Conservation (phyloP, 2,329 filamentous ascomycete species). For the Diaporthe citriasiana region DNA sequence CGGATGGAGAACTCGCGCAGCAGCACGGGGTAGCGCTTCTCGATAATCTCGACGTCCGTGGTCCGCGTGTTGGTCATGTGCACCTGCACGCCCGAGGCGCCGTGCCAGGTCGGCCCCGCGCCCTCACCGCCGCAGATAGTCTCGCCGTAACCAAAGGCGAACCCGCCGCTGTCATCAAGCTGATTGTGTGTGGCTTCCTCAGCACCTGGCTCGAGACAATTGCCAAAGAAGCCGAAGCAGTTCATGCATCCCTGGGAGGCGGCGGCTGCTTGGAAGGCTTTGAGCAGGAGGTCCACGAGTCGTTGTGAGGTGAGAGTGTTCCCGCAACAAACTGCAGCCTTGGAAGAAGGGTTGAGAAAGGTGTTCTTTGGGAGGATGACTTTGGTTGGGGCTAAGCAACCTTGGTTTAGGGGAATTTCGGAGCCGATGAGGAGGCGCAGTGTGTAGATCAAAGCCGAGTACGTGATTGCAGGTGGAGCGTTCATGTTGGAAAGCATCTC, state of each 20-base stretch:
- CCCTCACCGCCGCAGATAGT: conserved; percentile 51
- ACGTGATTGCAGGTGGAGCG: conserved; percentile 53
- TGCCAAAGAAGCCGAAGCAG: conserved; percentile 44
- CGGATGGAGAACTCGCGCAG: conserved; percentile 49
- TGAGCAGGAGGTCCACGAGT: conserved; percentile 42
- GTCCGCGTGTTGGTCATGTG: conserved; percentile 50
- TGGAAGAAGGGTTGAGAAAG: conserved; percentile 51
- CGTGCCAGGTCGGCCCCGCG: conserved; percentile 49
- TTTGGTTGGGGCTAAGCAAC: conserved; percentile 52
- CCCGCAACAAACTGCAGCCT: conserved; percentile 45
- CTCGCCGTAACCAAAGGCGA: conserved; percentile 48
- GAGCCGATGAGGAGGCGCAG: conserved; percentile 52
- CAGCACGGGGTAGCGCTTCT: conserved; percentile 53
- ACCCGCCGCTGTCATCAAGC: conserved; percentile 22
- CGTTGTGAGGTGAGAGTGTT: conserved; percentile 41
- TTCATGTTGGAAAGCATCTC: conserved; percentile 55
- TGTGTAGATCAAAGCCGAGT: conserved; percentile 56
- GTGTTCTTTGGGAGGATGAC: conserved; percentile 51
- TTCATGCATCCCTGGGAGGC: conserved; percentile 43
- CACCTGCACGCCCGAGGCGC: conserved; percentile 48
- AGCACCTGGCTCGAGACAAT: conserved; percentile 43
- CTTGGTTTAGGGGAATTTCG: conserved; percentile 56
- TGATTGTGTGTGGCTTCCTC: conserved; percentile 42
- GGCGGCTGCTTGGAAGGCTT: conserved; percentile 44
- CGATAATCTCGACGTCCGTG: conserved; percentile 51